A percentile compares a stretch with the other conserved stretches of the same genome.
Conservation (phyloP, 73 alveolate genomes). For the Symbiodinium natans region DNA sequence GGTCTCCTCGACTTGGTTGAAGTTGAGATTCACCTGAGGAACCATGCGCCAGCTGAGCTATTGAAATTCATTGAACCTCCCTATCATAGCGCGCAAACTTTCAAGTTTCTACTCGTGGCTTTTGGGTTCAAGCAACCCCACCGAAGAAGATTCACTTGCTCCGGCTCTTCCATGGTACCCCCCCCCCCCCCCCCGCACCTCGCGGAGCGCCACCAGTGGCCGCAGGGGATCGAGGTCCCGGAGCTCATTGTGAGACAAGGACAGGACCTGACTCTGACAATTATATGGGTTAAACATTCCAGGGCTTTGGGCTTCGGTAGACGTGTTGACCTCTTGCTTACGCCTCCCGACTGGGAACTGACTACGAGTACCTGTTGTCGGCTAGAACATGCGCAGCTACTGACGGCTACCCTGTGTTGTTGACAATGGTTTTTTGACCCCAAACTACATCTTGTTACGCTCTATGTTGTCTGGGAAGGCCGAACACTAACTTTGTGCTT, state of each 20-base stretch:
- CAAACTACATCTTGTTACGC: too few species aligned
- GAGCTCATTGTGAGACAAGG: slow-evolving; percentile 92
- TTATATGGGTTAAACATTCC: not conserved
- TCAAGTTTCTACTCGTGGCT: not conserved
- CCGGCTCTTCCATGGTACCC: too few species aligned
- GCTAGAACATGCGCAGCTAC: too few species aligned
- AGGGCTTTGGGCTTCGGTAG: not conserved
- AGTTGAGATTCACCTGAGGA: slow-evolving; percentile 58
- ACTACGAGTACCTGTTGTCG: not conserved
- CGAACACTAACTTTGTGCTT: too few species aligned
- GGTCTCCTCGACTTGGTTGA: slow-evolving; percentile 87
- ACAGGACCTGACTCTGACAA: slow-evolving; percentile 30
- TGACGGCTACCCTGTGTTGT: too few species aligned
- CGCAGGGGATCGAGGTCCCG: slow-evolving; percentile 29
- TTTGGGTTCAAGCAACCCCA: too few species aligned
- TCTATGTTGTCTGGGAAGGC: too few species aligned
- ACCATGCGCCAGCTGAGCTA: not conserved
- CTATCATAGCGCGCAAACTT: too few species aligned
- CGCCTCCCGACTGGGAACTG: not conserved
- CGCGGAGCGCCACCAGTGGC: slow-evolving; percentile 35
- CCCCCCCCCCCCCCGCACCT: too few species aligned
- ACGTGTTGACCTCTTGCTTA: not conserved
- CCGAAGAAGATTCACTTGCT: too few species aligned
- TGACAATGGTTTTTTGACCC: too few species aligned
- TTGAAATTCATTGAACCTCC: not conserved